phyloP scores from a whole-genome alignment of 1,284 basidiomycete species.

The Leccinum cinnamomeum region DNA sequence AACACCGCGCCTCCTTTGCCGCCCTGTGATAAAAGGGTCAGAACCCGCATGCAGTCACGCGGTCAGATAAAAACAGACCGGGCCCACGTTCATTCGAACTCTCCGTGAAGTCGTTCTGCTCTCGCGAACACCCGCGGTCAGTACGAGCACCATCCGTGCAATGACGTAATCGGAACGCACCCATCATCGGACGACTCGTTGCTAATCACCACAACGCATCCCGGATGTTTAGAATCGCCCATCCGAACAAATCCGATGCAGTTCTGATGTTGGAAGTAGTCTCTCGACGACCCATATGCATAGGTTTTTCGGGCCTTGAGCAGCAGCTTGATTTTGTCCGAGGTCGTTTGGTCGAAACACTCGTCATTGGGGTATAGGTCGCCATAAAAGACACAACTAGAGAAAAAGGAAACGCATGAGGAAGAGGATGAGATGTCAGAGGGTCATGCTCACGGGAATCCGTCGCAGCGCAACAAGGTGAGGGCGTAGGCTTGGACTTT shows the following conservation, averaged over 20 bases:
- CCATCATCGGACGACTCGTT: slow-evolving; percentile 39
- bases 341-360: slow-evolving; percentile 57
- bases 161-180: slow-evolving; percentile 14
- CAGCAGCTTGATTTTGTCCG: slow-evolving; percentile 50
- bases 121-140: background rate
- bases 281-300: slow-evolving; percentile 61
- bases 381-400: slow-evolving; percentile 88
- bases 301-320: slow-evolving; percentile 60
- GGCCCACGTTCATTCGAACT: slow-evolving; percentile 64
- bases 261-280: slow-evolving; percentile 58
- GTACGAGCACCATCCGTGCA: slow-evolving; percentile 25
- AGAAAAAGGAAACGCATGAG: background rate
- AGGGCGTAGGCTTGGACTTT: slow-evolving; percentile 84
- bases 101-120: slow-evolving; percentile 38
- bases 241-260: slow-evolving; percentile 74
- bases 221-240: slow-evolving; percentile 50
- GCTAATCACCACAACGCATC: slow-evolving; percentile 70
- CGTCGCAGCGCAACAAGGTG: slow-evolving; percentile 79
- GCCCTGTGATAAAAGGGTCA: slow-evolving; percentile 19
- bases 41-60: background rate
- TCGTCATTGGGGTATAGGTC: slow-evolving; percentile 78
- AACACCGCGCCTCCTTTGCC: slow-evolving; percentile 39
- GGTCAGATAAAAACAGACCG: slow-evolving; percentile 40
- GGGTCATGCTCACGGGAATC: slow-evolving; percentile 60
- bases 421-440: background rate